Evolutionary conservation across 352 stramenopile genomes (phyloP).

Genomic region (Phytophthora quininea): DNA sequence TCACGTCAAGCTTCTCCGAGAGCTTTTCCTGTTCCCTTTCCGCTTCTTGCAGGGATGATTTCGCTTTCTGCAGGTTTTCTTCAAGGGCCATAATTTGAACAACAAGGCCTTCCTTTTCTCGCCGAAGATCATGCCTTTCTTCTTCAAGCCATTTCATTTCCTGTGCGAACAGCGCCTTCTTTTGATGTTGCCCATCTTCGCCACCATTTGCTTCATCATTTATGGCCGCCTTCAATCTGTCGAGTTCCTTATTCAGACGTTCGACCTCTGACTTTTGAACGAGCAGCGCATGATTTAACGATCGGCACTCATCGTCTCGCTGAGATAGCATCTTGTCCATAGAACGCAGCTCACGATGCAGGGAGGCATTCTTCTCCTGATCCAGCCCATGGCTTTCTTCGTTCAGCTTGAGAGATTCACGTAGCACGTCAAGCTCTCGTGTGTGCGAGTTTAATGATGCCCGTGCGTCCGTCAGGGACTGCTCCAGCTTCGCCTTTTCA

Average conservation of each 20-base stretch:
- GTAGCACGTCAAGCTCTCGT: constrained; percentile 66
- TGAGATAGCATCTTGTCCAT: constrained; percentile 77
- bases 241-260: constrained; percentile 45
- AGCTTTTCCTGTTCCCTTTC: constrained; percentile 61
- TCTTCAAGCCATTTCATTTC: constrained; percentile 82
- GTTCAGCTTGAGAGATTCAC: constrained; percentile 57
- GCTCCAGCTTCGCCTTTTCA: constrained; percentile 49
- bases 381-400: constrained; percentile 61
- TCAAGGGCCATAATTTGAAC: constrained; percentile 63
- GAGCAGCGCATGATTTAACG: constrained; percentile 58
- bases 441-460: constrained; percentile 45
- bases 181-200: constrained; percentile 18
- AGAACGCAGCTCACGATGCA: constrained; percentile 68
- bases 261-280: constrained; percentile 67
- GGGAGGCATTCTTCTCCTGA: constrained; percentile 71
- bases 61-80: constrained; percentile 55
- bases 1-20: constrained; percentile 36
- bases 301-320: constrained; percentile 72
- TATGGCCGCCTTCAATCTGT: constrained; percentile 28
- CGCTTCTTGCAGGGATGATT: constrained; percentile 38
- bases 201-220: constrained; percentile 5
- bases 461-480: constrained; percentile 46
- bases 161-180: constrained; percentile 51
- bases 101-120: constrained; percentile 63
- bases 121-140: constrained; percentile 59